Evolutionary conservation across 805 yeast genomes (phyloP), one percentile per base, ranked within the genome.

Genomic region (Candida broadrunensis): DNA sequence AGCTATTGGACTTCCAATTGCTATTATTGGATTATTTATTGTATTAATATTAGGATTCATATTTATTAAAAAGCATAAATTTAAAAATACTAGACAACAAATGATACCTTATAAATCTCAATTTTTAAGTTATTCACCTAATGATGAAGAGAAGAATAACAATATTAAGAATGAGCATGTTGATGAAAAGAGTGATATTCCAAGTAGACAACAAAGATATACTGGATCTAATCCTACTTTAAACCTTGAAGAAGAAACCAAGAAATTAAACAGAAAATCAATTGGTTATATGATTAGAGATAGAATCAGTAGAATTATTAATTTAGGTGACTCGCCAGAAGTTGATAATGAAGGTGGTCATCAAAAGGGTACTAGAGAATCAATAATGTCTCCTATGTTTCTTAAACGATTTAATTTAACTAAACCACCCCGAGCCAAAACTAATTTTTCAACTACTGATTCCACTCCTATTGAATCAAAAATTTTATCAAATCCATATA

Each of bases 1-100:
- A 60, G 65, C 56, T 38, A 60, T 59, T 44, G 69, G 68, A 11
- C 51, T 59, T 37, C 65, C 63, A 21, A 45, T 60, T 36, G 65
- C 62, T 14, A 45, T 56, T n/a, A 44, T 65, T 26, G 45, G 47
- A 11, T 20, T 61, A 18, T 48, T 60, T 36, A 47, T 54, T 5
- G 35, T 54, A 30, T 55, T 44, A 17, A 35, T 48, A 8, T 49
- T 54, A 13, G 49, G 46, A 6, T 53, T 63, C 51, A 47, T 53
- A 32, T 51, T 50, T 26, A 37, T 56, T 16, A 50, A 48, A 37
- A 48, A 39, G 39, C 53, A 42, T 34, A 47, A 38, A 16, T 38
- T 42, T 36, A 42, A 37, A 13, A 33, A 38, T n/a, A 15, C 13
- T 15, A 45, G 35, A 32, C 38, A 49, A 11, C 41, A 44, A 15